Conservation (phyloP, 305 asterid species). For the Withania somnifera region DNA sequence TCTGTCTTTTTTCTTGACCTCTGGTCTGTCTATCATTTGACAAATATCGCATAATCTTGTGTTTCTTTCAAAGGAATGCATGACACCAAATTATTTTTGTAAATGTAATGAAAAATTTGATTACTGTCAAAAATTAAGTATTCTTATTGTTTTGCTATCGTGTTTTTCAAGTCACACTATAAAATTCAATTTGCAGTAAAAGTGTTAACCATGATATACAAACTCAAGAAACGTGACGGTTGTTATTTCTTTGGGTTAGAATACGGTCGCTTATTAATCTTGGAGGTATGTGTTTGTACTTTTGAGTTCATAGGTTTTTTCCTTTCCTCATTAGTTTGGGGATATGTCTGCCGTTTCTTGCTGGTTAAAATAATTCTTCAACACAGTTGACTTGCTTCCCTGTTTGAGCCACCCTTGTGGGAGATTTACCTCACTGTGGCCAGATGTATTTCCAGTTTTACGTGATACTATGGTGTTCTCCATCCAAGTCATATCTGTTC, state of each 20-base stretch:
- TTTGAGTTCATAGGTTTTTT: neutral
- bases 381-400: neutral
- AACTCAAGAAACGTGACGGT: neutral
- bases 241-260: neutral
- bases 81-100: neutral
- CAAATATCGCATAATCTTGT: neutral
- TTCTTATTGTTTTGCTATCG: neutral
- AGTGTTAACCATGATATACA: neutral
- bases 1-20: constrained; percentile 5
- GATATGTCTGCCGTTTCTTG: neutral
- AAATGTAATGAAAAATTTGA: neutral
- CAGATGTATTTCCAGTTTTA: neutral
- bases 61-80: neutral
- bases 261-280: neutral
- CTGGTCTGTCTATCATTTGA: neutral
- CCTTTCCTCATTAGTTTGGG: constrained; percentile 1
- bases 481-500: neutral
- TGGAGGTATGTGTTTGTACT: neutral
- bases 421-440: neutral
- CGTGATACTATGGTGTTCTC: neutral
- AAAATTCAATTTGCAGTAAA: neutral
- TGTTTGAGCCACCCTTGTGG: neutral
- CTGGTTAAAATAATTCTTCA: neutral
- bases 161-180: neutral
- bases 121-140: neutral